Percentiles rank a stretch among this genome's conserved stretches.
These are phyloP conservation scores for Colletotrichum phormii DNA, from an alignment of 2,329 filamentous ascomycete species.

Conservation along the genomic window DNA sequence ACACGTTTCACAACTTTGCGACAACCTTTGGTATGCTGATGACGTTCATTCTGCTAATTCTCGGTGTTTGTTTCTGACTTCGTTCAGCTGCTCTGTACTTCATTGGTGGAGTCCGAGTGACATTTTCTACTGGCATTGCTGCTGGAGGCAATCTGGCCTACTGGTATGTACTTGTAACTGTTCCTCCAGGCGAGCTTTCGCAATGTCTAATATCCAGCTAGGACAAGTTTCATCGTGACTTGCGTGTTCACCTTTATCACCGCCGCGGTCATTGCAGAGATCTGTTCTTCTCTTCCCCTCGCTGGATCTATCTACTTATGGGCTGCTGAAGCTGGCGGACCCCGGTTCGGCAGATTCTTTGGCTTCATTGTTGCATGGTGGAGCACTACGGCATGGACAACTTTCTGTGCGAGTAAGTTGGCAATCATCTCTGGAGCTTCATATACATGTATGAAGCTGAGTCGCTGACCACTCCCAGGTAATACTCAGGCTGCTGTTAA, in stretches of 20 bases:
- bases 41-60: background rate
- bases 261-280: slow-evolving; percentile 69
- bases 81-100: slow-evolving; percentile 68
- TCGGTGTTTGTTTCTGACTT: slow-evolving; percentile 25
- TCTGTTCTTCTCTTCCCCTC: slow-evolving; percentile 69
- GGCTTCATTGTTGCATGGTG: slow-evolving; percentile 74
- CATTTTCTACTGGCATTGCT: slow-evolving; percentile 71
- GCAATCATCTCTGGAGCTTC: background rate
- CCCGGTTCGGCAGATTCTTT: slow-evolving; percentile 64
- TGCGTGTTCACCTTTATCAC: slow-evolving; percentile 72
- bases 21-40: slow-evolving; percentile 64
- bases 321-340: slow-evolving; percentile 70
- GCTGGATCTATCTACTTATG: slow-evolving; percentile 71
- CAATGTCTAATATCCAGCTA: slow-evolving; percentile 40
- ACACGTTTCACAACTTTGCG: slow-evolving; percentile 68
- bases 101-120: slow-evolving; percentile 69
- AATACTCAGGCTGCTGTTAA: slow-evolving; percentile 64
- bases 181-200: no score
- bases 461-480: slow-evolving; percentile 41
- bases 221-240: slow-evolving; percentile 70
- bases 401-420: slow-evolving; percentile 61
- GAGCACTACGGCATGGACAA: slow-evolving; percentile 73
- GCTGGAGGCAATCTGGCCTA: slow-evolving; percentile 71
- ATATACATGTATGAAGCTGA: accelerated
- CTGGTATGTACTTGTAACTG: slow-evolving; percentile 53